phyloP scores from a whole-genome alignment of 805 yeast species.

The Myxozyma geophila region DNA sequence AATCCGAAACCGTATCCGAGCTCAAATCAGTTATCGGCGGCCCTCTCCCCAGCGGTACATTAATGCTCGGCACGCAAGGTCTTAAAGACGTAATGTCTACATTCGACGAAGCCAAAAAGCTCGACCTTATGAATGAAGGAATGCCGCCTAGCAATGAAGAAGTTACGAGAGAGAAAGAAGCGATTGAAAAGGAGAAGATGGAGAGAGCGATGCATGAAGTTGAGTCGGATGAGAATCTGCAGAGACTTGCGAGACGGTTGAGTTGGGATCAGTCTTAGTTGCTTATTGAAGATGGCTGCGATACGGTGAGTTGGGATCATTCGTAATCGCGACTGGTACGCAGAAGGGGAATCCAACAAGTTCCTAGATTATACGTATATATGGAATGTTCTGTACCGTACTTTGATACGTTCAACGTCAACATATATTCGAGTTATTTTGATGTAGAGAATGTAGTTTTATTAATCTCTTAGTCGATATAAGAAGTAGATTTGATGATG shows the following conservation, averaged over 20 bases:
- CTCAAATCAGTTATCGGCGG: conserved; percentile 67
- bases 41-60: conserved; percentile 87
- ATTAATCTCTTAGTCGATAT: too few relatives aligned
- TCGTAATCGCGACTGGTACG: too few relatives aligned
- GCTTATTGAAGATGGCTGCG: too few relatives aligned
- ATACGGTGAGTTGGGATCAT: too few relatives aligned
- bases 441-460: too few relatives aligned
- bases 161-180: conserved; percentile 50
- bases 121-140: conserved; percentile 83
- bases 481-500: too few relatives aligned
- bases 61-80: conserved; percentile 82
- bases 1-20: conserved; percentile 81
- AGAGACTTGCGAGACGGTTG: conserved; percentile 29
- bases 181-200: conserved; percentile 50
- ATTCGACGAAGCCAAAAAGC: conserved; percentile 81
- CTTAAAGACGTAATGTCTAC: conserved; percentile 67
- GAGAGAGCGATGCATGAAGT: conserved; percentile 25
- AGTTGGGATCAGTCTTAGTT: conserved; percentile 15
- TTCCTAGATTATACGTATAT: too few relatives aligned
- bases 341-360: too few relatives aligned
- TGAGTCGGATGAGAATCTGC: conserved; percentile 30
- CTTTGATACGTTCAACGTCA: too few relatives aligned
- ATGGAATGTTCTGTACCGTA: too few relatives aligned
- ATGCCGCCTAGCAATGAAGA: conserved; percentile 81
- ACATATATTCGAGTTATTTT: too few relatives aligned